phyloP scores from a whole-genome alignment of 1,284 basidiomycete genomes.

The Cystobasidiaceae sp. region DNA sequence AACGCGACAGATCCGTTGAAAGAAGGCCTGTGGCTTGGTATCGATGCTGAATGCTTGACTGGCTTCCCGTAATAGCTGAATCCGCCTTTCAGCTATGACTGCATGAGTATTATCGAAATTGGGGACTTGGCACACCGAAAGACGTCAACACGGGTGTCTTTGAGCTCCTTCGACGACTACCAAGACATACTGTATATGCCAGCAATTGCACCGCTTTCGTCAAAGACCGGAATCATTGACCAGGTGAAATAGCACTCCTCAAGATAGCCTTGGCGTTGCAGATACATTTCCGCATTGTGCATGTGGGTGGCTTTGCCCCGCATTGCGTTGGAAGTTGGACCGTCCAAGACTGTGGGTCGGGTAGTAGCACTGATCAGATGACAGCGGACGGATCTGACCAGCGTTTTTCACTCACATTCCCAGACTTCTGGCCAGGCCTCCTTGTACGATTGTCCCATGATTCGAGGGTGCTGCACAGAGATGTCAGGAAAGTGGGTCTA shows the following conservation, averaged over 20 bases:
- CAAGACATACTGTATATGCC: conserved; percentile 24
- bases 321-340: conserved; percentile 2
- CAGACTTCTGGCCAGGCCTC: conserved; percentile 40
- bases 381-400: neutral
- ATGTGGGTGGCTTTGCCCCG: conserved; percentile 35
- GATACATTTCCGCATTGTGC: conserved; percentile 37
- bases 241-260: conserved; percentile 41
- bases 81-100: conserved; percentile 36
- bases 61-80: conserved; percentile 35
- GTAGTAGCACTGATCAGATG: neutral
- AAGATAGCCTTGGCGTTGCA: conserved; percentile 26
- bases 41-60: conserved; percentile 30
- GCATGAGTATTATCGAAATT: conserved; percentile 40
- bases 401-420: conserved; percentile 31
- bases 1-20: neutral
- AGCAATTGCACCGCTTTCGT: conserved; percentile 17
- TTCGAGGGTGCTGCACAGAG: conserved; percentile 36
- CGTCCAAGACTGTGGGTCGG: neutral
- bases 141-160: too few species aligned
- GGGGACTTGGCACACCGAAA: too few species aligned
- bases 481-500: conserved; percentile 9
- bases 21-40: conserved; percentile 5
- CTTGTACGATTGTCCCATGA: conserved; percentile 35
- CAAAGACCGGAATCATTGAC: conserved; percentile 39
- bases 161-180: too few species aligned